Percentiles rank a stretch among this genome's conserved stretches.
These are phyloP conservation scores for Stygiomarasmius scandens DNA, from an alignment of 1,284 basidiomycete species.

Conservation along the genomic window DNA sequence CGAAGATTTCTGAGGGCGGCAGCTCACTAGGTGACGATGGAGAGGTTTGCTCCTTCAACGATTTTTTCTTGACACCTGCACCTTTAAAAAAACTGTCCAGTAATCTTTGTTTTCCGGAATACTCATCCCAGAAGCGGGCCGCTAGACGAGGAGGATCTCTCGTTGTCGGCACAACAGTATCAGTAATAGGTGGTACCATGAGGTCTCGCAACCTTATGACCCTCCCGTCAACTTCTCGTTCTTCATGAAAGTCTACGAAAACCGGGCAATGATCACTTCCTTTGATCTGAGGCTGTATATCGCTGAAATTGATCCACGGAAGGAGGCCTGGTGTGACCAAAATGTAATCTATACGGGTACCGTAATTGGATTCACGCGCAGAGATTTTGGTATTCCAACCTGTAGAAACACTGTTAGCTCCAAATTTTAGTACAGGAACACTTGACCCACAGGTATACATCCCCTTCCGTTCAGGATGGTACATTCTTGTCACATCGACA, in stretches of 20 bases:
- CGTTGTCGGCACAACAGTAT: not conserved
- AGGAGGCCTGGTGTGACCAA: constrained; percentile 85
- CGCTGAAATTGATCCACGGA: constrained; percentile 89
- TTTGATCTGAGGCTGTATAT: constrained; percentile 85
- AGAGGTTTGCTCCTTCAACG: not conserved
- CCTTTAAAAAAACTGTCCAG: constrained; percentile 75
- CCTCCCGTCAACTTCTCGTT: constrained; percentile 41
- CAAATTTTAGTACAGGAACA: not conserved
- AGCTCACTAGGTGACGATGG: no score
- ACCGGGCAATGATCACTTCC: constrained; percentile 98
- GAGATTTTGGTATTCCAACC: constrained; percentile 95
- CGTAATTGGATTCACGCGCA: constrained; percentile 92
- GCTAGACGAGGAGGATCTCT: constrained; percentile 71
- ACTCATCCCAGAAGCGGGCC: constrained; percentile 83
- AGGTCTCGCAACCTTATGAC: constrained; percentile 60
- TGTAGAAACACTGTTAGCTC: constrained; percentile 29
- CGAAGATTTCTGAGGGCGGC: no score
- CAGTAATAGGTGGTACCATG: constrained; percentile 2
- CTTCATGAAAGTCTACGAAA: constrained; percentile 86
- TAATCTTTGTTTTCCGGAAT: constrained; percentile 79
- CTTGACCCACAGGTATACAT: constrained; percentile 54
- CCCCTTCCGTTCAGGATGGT: constrained; percentile 82
- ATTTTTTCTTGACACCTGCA: constrained; percentile 33
- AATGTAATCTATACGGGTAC: constrained; percentile 93
- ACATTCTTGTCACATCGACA: constrained; percentile 79